These are phyloP conservation scores for Fusarium odoratissimum DNA, from an alignment of 2,329 filamentous ascomycete species.

Conservation along the genomic window DNA sequence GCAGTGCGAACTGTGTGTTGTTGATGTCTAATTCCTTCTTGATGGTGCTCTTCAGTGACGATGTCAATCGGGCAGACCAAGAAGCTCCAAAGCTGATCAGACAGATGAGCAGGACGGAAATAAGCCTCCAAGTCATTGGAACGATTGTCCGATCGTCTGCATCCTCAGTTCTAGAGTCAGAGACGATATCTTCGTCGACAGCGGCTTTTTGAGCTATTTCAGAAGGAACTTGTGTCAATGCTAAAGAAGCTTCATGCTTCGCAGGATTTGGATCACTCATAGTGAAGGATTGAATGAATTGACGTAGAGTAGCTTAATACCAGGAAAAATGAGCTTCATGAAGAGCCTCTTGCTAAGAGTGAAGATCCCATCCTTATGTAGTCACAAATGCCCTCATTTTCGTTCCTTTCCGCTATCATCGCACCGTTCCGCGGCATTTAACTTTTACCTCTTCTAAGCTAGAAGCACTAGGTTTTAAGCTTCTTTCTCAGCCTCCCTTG, in stretches of 20 bases:
- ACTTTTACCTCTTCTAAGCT: neutral
- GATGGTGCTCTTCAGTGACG: neutral
- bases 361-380: neutral
- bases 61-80: neutral
- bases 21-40: neutral
- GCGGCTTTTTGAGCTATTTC: neutral
- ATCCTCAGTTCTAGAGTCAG: neutral
- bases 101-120: fast-evolving
- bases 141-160: neutral
- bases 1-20: neutral
- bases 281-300: fast-evolving
- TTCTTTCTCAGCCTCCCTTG: neutral
- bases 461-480: neutral
- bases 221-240: neutral
- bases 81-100: neutral
- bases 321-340: fast-evolving
- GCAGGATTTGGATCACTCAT: fast-evolving
- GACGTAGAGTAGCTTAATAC: fast-evolving
- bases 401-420: fast-evolving
- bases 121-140: neutral
- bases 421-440: neutral
- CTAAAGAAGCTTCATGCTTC: neutral
- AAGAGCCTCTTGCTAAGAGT: fast-evolving
- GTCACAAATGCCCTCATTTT: neutral
- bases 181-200: neutral